Evolutionary conservation across 768 basidiomycete genomes (phyloP), one percentile per base, ranked within the genome.

Genomic region (Panus rudis): DNA sequence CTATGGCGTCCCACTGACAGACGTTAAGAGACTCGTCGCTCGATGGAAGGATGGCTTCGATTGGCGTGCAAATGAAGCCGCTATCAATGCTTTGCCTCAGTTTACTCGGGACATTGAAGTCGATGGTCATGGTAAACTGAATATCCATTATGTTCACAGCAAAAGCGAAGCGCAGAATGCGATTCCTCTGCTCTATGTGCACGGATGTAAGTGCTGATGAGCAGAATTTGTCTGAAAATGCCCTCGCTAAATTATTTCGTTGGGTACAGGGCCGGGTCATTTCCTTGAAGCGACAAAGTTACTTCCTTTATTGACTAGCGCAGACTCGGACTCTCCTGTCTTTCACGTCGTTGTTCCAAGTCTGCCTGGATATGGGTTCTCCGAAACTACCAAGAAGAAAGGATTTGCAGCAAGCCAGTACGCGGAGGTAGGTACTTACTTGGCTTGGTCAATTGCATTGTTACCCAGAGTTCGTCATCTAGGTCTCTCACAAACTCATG

Each of bases 281-380:
- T 78, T 80, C 54, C 42, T 72, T 17, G 79, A 83, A 60, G 73
- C 70, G 7, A 55, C 63, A 30, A 82, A 81, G 61, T 61, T 83
- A 4, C 57, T 84, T 1, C 75, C 79, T 3, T 53, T 79, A 3
- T 59, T 84, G 47, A 78, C 78, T 2, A 73, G 69, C 39, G 10
- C 33, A 20, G n/a, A 14, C 6, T 7, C 10, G 16, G 59, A 66
- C 0, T 64, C 72, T 4, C 79, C 79, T 2, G 73, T 68, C 37
- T 83, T 84, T 55, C 77, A 82, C 48, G 76, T 84, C 17, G 76
- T 84, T 0, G 74, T 72, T 0, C 50, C 71, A 25, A 74, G 79
- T 50, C 51, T 82, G 12, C 81, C 79, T 7, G 78, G 78, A 0
- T 83, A 60, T 56, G 80, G 77, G 0, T 82, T 80, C 58, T 81